Conservation (phyloP, 371 early-diverging fungal species). For the Mortierella sp. region DNA sequence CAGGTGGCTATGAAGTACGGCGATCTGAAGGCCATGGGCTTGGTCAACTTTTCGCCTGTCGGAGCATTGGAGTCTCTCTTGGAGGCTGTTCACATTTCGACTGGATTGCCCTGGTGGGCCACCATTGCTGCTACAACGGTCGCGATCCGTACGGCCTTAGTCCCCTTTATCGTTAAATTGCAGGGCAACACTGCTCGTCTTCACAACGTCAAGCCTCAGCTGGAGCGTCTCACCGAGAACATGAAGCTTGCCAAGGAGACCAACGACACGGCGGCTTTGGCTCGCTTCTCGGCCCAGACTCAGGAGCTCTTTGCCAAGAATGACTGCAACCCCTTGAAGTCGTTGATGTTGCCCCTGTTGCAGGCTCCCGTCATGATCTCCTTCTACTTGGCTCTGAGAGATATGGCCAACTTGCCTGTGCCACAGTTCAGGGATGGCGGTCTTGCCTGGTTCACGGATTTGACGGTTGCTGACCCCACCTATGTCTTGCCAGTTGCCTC, state of each 20-base stretch:
- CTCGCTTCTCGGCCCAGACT: conserved; percentile 69
- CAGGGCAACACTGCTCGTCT: conserved; percentile 82
- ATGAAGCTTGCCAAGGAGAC: conserved; percentile 70
- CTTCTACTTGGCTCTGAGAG: conserved; percentile 89
- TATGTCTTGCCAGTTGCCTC: conserved; percentile 87
- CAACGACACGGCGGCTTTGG: conserved; percentile 71
- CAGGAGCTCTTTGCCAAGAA: conserved; percentile 74
- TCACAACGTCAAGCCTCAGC: conserved; percentile 83
- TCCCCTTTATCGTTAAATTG: conserved; percentile 84
- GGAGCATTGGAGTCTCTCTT: conserved; percentile 81
- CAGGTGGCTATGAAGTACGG: conserved; percentile 78
- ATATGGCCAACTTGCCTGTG: conserved; percentile 87
- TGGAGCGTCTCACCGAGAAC: conserved; percentile 76
- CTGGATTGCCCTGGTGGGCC: conserved; percentile 96
- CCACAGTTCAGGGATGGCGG: conserved; percentile 88
- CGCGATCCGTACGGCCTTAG: conserved; percentile 75
- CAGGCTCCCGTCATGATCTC: conserved; percentile 92
- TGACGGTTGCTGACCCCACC: conserved; percentile 86
- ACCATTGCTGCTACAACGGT: conserved; percentile 85
- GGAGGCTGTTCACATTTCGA: conserved; percentile 85
- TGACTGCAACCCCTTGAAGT: conserved; percentile 75
- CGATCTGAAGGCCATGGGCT: conserved; percentile 84
- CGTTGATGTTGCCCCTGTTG: conserved; percentile 72
- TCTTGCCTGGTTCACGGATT: conserved; percentile 85
- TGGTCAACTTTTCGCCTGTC: conserved; percentile 83